These are phyloP conservation scores for Closterium sp. DNA, from an alignment of 139 green algal species.

Conservation along the genomic window DNA sequence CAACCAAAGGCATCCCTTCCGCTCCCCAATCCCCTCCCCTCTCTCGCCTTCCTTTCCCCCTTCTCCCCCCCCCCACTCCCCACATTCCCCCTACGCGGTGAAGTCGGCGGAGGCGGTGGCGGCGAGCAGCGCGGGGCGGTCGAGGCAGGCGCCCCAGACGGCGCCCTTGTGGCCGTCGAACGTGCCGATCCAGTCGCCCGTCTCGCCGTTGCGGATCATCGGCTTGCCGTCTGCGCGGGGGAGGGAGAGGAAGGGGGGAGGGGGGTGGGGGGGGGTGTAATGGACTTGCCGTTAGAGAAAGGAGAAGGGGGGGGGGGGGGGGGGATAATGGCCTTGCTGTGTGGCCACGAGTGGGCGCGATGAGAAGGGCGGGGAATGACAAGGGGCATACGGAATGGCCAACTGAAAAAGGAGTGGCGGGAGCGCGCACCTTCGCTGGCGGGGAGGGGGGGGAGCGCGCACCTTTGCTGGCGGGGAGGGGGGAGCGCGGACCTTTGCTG, in stretches of 20 bases:
- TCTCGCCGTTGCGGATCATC: conserved; percentile 92
- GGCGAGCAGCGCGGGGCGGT: conserved; percentile 77
- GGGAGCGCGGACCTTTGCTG: too few relatives aligned
- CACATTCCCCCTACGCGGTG: conserved; percentile 58
- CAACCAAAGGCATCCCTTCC: not conserved
- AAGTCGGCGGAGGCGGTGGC: conserved; percentile 95
- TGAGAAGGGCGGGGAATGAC: too few relatives aligned
- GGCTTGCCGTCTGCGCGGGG: conserved; percentile 79
- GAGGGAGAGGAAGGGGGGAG: not conserved
- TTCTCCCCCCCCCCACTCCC: too few relatives aligned
- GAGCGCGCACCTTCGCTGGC: too few relatives aligned
- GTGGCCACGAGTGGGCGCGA: too few relatives aligned
- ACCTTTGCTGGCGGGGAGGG: too few relatives aligned
- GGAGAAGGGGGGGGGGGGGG: not conserved
- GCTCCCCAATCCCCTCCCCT: not conserved
- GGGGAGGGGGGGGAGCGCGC: too few relatives aligned
- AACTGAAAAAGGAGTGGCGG: too few relatives aligned
- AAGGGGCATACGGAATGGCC: too few relatives aligned
- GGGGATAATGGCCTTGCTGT: not conserved
- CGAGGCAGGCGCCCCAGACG: conserved; percentile 91
- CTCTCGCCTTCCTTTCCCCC: too few relatives aligned
- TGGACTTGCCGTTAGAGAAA: not conserved
- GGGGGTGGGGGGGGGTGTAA: not conserved
- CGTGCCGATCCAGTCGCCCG: conserved; percentile 97
- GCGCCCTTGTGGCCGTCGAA: conserved; percentile 97